phyloP scores from a whole-genome alignment of 345 rosid species.

The Iberis pinnata region DNA sequence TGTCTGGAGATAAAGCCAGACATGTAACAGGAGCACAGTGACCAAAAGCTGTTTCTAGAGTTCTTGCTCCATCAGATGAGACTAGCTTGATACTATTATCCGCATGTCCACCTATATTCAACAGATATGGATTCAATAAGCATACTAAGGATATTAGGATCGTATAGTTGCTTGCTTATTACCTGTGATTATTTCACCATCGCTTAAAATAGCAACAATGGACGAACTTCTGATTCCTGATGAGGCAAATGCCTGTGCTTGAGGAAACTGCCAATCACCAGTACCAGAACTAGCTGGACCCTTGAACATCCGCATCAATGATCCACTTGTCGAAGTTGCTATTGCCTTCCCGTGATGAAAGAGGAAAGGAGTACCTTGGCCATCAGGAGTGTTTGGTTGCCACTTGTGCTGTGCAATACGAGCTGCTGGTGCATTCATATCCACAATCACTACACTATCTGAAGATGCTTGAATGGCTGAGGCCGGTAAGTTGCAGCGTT shows the following conservation, averaged over 20 bases:
- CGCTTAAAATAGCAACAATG: constrained; percentile 67
- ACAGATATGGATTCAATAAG: constrained; percentile 3
- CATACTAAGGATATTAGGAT: background rate
- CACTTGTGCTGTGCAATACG: constrained; percentile 84
- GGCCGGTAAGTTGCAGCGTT: constrained; percentile 95
- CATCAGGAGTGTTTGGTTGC: constrained; percentile 98
- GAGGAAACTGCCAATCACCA: constrained; percentile 79
- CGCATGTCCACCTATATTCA: constrained; percentile 71
- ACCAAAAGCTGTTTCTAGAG: constrained; percentile 75
- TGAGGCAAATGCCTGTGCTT: constrained; percentile 81
- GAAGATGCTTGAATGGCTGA: constrained; percentile 83
- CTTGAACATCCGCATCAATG: constrained; percentile 88
- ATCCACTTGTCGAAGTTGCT: constrained; percentile 56
- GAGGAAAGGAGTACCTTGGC: constrained; percentile 87
- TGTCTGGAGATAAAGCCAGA: constrained; percentile 80
- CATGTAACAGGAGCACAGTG: constrained; percentile 99
- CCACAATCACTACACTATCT: constrained; percentile 70
- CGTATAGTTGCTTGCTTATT: constrained; percentile 8
- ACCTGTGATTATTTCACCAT: constrained; percentile 87
- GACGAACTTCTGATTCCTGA: constrained; percentile 78
- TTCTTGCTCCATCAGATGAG: constrained; percentile 85
- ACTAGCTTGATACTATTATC: constrained; percentile 85
- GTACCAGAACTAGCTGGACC: constrained; percentile 54
- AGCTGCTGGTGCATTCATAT: constrained; percentile 85
- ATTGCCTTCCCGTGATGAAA: constrained; percentile 80